Evolutionary conservation across 768 basidiomycete genomes (phyloP), one percentile per base, ranked within the genome.

Genomic region (Suillus clintonianus): DNA sequence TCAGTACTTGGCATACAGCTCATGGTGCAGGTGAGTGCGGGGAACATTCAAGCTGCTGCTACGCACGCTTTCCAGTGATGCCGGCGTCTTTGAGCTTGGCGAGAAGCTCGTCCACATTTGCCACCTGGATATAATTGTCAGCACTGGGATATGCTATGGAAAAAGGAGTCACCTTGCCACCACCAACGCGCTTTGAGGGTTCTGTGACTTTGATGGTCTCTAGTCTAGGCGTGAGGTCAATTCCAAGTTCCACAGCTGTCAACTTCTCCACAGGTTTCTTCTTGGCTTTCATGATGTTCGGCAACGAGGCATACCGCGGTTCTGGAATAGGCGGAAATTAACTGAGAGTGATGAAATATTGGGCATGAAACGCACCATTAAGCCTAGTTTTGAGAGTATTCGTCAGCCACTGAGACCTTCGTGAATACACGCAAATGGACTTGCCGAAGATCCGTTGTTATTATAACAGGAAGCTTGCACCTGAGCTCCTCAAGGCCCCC

Each of bases 241-340:
- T 81, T 8, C 88, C 88, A 27, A 99, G 87, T 68, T 95, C 94
- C 27, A 82, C 80, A 1, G 94, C 82, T 17, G 85, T 86, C 59
- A 97, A 70, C 72, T 92, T 95, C 78, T 96, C 89, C 48, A 98
- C 78, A 15, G 91, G 89, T 81, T 99, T 99, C 85, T 98, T 99
- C 85, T 98, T 99, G n/a, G 97, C 97, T 78, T 97, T 96, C 94
- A 97, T 97, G 77, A 97, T 97, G 69, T 94, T 95, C 4, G 95
- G 94, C 64, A 99, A 76, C n/a, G 96, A 95, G 0, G 97, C 97
- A 72, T 97, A 99, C 68, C 97, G 90, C 0, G 97, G 97, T 76
- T 97, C 96, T 71, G 19, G 55, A 60, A 60, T 48, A 54, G 45
- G 58, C 63, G 11, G 14, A 15, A 30, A 47, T 56, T 41, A 62